Evolutionary conservation across 306 rosid species (phyloP).

Genomic region (Dalbergia oliveri): DNA sequence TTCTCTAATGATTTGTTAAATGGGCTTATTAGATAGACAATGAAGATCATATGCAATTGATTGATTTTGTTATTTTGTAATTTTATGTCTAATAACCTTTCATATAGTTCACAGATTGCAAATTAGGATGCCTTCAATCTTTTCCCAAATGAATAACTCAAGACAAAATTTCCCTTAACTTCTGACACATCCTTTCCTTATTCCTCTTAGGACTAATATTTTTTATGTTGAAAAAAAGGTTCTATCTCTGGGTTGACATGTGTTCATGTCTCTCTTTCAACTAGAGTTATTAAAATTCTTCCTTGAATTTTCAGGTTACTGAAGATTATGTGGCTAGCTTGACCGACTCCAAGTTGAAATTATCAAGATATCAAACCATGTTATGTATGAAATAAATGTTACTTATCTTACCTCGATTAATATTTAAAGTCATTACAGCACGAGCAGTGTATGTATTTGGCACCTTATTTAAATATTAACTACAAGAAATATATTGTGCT

Average conservation of each 20-base stretch:
- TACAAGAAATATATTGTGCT: background rate
- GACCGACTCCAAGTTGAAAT: conserved; percentile 31
- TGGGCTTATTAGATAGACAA: no score
- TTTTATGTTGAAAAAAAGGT: background rate
- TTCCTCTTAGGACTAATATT: background rate
- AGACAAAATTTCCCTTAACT: background rate
- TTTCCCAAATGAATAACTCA: background rate
- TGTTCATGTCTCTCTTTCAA: background rate
- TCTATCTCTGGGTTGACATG: conserved; percentile 6
- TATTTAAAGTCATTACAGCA: background rate
- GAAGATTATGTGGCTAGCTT: conserved; percentile 10
- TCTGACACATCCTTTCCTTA: background rate
- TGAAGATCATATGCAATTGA: no score
- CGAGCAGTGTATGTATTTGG: background rate
- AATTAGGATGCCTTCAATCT: background rate
- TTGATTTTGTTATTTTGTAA: no score
- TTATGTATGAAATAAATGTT: conserved; percentile 49
- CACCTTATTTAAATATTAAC: background rate
- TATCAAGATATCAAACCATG: conserved; percentile 11
- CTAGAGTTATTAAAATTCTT: background rate
- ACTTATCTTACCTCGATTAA: conserved; percentile 24
- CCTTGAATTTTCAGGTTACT: conserved; percentile 42
- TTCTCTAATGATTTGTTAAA: no score
- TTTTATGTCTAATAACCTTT: no score
- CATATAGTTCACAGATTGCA: no score